Evolutionary conservation across 768 basidiomycete genomes (phyloP), one percentile per base, ranked within the genome.

Genomic region (Psilocybe tampanensis): DNA sequence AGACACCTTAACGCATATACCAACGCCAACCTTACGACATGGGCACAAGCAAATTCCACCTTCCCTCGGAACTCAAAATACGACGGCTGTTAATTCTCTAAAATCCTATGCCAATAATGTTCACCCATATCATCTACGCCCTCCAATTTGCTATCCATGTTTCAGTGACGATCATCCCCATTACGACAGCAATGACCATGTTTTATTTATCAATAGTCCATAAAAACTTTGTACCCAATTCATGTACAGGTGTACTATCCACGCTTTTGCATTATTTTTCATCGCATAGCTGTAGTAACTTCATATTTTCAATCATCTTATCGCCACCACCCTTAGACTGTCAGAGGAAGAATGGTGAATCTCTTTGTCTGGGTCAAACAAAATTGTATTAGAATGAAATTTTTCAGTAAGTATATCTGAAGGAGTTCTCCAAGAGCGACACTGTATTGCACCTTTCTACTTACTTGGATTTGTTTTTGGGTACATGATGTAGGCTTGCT

Each of bases 1-100:
- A 80, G 80, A 42, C 81, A 83, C 60, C 52, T 76, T 4, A 55
- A 66, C 34, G 80, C 89, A 50, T 96, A 95, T 67, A 78, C 72
- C 52, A 86, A 97, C 68, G 78, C 93, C 18, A 95, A 96, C 66
- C 71, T 92, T 43, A 95, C 95, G 24, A 90, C 89, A 45, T 96
- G 95, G 94, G 78, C 75, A 2, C 79, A 83, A 61, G 93, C 87
- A 1, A 90, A 90, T 41, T 84, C 90, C 66, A 74, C 74, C 0
- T 90, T 89, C 73, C 95, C 95, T 17, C 75, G 85, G 39, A 95
- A 94, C 59, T 73, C 72, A 18, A 61, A 73, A 8, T 76, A 76
- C 55, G 69, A 79, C 50, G 78, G 78, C 26, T 81, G 80, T 63
- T 77, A 67, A 64, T 33, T 11, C 18, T 33, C 11, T 6, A 6